Percentiles rank a stretch among this genome's conserved stretches.
Conservation (phyloP, 352 stramenopile genomes). For the Thalassiosira livingstoniorum region DNA sequence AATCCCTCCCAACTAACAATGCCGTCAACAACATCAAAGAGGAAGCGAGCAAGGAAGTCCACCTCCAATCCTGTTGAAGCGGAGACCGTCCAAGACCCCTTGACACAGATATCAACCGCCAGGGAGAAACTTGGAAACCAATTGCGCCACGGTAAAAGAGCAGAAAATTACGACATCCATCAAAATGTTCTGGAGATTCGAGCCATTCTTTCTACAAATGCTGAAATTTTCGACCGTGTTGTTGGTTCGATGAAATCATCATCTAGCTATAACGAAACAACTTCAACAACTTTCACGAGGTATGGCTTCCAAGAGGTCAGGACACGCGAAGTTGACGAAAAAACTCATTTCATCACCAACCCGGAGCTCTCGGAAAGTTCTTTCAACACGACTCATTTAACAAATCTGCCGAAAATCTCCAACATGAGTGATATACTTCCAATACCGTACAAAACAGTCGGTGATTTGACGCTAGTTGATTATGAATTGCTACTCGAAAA, state of each 20-base stretch:
- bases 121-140: not conserved
- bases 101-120: no score
- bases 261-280: not conserved
- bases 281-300: conserved; percentile 2
- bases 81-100: no score
- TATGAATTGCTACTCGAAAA: conserved; percentile 39
- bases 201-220: conserved; percentile 27
- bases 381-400: conserved; percentile 16
- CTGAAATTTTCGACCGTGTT: conserved; percentile 33
- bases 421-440: conserved; percentile 3
- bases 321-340: not conserved
- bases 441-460: not conserved
- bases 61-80: no score
- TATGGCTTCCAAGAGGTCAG: conserved; percentile 32
- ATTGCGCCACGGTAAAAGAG: not conserved
- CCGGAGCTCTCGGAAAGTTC: conserved; percentile 2
- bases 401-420: conserved; percentile 2
- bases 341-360: conserved; percentile 10
- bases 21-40: no score
- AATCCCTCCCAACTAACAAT: no score
- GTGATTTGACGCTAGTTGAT: conserved; percentile 23
- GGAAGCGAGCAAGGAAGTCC: no score
- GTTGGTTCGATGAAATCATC: conserved; percentile 3
- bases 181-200: conserved; percentile 39
- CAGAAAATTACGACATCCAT: conserved; percentile 31